Percentiles rank a stretch among this genome's conserved stretches.
phyloP scores from a whole-genome alignment of 2,329 filamentous ascomycete species.

The Trichophyton verrucosum region DNA sequence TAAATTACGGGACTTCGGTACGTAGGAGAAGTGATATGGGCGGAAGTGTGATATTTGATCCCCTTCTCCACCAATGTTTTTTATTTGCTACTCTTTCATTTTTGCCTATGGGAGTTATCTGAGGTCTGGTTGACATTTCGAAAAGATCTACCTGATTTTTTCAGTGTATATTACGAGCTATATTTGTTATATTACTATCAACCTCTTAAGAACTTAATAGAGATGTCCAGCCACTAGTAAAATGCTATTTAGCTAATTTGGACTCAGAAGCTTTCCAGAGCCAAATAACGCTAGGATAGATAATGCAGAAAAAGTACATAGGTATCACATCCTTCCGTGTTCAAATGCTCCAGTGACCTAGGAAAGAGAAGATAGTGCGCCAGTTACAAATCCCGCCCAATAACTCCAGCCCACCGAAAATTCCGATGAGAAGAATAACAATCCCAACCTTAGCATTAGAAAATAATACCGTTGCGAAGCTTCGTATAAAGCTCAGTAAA shows the following conservation, averaged over 20 bases:
- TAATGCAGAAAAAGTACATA: background rate
- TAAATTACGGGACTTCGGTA: background rate
- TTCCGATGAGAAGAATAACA: background rate
- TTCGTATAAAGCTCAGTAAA: background rate
- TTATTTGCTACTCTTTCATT: background rate
- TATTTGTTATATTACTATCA: constrained; percentile 1
- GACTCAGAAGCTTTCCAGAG: background rate
- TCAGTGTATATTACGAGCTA: constrained; percentile 2
- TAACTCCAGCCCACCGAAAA: background rate
- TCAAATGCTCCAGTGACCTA: background rate
- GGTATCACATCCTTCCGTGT: background rate
- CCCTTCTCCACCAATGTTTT: background rate
- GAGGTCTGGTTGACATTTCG: constrained; percentile 1
- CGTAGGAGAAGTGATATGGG: background rate
- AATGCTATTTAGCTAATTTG: background rate
- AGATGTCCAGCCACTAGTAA: background rate
- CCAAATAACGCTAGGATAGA: background rate
- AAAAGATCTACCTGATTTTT: background rate
- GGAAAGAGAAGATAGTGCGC: background rate
- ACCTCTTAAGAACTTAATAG: background rate
- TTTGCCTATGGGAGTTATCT: background rate
- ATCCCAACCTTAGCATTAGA: background rate
- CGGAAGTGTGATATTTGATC: background rate
- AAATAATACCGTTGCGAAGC: background rate
- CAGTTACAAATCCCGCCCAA: background rate